Conservation (phyloP, 179 eudicot genomes). For the Beta macrorhiza region DNA sequence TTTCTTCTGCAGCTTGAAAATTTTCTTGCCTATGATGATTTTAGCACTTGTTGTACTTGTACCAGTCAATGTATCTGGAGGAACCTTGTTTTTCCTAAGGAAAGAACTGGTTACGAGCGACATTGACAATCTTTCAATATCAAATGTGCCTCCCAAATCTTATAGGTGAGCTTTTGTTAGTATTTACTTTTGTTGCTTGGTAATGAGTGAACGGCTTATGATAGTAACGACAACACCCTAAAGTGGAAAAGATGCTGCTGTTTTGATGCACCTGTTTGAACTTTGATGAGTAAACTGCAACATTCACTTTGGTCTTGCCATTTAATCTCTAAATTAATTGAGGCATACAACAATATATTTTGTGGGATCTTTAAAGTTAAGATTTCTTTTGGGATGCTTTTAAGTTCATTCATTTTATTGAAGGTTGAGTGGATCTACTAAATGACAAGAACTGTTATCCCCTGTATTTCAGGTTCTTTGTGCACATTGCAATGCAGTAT, state of each 20-base stretch:
- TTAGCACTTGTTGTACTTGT: constrained; percentile 70
- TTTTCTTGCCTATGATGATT: constrained; percentile 67
- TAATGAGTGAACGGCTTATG: not conserved
- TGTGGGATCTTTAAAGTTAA: not conserved
- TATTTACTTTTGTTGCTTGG: not conserved
- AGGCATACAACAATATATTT: not conserved
- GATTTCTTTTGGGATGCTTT: not conserved
- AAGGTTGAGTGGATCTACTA: not conserved
- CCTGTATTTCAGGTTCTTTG: constrained; percentile 43
- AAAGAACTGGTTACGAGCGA: constrained; percentile 74
- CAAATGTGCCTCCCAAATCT: constrained; percentile 80
- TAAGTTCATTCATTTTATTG: not conserved
- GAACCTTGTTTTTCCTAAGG: constrained; percentile 63
- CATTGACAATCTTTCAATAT: constrained; percentile 92
- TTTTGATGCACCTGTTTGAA: not conserved
- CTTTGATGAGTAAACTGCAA: not conserved
- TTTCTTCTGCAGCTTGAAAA: constrained; percentile 59
- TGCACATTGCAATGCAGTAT: constrained; percentile 45
- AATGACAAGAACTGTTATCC: constrained; percentile 8
- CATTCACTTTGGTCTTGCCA: not conserved
- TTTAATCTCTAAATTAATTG: not conserved
- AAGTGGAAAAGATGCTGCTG: not conserved
- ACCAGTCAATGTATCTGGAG: constrained; percentile 78
- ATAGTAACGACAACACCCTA: not conserved
- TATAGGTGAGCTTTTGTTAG: constrained; percentile 45